Percentiles rank a stretch among this genome's conserved stretches.
Evolutionary conservation across 805 yeast species (phyloP).

Genomic region (Ogataea wickerhamii): DNA sequence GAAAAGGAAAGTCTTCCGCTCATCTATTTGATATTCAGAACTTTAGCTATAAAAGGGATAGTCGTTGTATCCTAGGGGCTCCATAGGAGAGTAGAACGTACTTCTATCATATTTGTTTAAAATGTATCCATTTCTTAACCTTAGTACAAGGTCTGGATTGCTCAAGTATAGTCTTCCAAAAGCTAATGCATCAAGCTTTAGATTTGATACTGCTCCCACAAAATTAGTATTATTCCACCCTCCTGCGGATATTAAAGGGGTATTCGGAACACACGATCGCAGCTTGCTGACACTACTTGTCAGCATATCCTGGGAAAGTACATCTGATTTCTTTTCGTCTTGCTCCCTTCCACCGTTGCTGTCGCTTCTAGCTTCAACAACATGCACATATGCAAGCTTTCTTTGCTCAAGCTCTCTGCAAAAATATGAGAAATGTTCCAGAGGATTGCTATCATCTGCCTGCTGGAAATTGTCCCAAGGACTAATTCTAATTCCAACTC

Average conservation of each 20-base stretch:
- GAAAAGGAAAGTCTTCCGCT: no score
- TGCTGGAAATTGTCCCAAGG: constrained; percentile 35
- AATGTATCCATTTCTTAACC: constrained; percentile 39
- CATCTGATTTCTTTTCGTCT: constrained; percentile 21
- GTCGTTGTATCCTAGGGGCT: constrained; percentile 40
- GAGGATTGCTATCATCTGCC: constrained; percentile 18
- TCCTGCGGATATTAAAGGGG: constrained; percentile 28
- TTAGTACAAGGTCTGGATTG: constrained; percentile 53
- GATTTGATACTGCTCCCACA: constrained; percentile 5
- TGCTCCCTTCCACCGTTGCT: constrained; percentile 24
- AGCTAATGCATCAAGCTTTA: constrained; percentile 27
- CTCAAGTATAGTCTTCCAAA: constrained; percentile 49
- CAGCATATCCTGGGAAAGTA: constrained; percentile 21
- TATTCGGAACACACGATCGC: constrained; percentile 25
- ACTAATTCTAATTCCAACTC: constrained; percentile 33
- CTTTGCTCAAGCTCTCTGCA: constrained; percentile 32
- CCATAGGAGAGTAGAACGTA: constrained; percentile 39
- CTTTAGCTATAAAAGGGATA: constrained; percentile 31
- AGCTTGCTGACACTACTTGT: constrained; percentile 11
- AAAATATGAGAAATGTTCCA: constrained; percentile 27
- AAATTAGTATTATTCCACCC: constrained; percentile 28
- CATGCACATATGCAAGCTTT: constrained; percentile 35
- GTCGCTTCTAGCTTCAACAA: constrained; percentile 37
- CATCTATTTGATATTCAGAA: no score
- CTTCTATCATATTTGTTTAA: constrained; percentile 44